A percentile compares a stretch with the other conserved stretches of the same genome.
These are phyloP conservation scores for Thelonectria blattea DNA, from an alignment of 2,329 filamentous ascomycete genomes.

Conservation along the genomic window DNA sequence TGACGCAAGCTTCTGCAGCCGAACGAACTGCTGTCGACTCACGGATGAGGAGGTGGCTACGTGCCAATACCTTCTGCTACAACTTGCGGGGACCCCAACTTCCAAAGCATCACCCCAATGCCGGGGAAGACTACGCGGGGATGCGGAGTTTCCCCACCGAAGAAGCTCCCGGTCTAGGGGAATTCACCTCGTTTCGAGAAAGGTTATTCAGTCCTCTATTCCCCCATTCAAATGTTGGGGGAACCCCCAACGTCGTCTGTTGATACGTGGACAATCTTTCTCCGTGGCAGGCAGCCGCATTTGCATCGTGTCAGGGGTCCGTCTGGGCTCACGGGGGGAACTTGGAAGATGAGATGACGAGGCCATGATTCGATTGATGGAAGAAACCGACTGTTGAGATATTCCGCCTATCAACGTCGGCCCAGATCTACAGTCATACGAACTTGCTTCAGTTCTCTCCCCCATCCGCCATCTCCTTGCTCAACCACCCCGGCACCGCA, in stretches of 20 bases:
- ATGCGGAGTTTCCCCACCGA: slow-evolving; percentile 34
- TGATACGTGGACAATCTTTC: slow-evolving; percentile 31
- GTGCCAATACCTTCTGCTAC: slow-evolving; percentile 9
- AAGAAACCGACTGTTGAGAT: slow-evolving; percentile 1
- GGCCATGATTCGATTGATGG: slow-evolving; percentile 37
- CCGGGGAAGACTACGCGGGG: slow-evolving; percentile 21
- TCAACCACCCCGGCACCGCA: slow-evolving; percentile 65
- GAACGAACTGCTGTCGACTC: slow-evolving; percentile 5
- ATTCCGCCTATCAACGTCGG: background rate
- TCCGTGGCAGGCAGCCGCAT: slow-evolving; percentile 6
- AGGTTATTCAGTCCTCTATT: slow-evolving; percentile 6
- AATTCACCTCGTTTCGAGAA: slow-evolving; percentile 8
- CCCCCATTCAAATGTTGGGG: background rate
- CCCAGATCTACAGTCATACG: slow-evolving; percentile 7
- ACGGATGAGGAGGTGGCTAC: slow-evolving; percentile 23
- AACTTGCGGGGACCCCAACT: slow-evolving; percentile 27
- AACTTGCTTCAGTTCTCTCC: background rate
- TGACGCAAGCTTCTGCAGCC: too few species aligned
- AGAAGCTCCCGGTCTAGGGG: slow-evolving; percentile 19
- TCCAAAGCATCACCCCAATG: slow-evolving; percentile 8
- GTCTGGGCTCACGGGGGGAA: too few species aligned
- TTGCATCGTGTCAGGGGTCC: slow-evolving; percentile 7
- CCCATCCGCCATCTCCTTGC: slow-evolving; percentile 53
- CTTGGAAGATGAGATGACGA: slow-evolving; percentile 19
- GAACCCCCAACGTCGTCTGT: background rate